phyloP scores from a whole-genome alignment of 257 asterid species.

The Nemophila menziesii region DNA sequence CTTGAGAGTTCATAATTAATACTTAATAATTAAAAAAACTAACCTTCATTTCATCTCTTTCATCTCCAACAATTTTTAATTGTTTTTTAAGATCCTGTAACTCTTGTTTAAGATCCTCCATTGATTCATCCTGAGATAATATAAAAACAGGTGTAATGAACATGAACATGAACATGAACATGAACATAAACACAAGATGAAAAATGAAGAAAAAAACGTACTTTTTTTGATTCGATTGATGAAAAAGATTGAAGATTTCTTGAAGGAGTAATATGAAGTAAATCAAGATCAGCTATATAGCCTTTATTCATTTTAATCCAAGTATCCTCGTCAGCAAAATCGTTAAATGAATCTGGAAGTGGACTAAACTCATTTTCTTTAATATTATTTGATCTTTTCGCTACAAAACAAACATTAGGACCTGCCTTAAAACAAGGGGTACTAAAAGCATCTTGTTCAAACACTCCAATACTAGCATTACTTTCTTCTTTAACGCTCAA shows the following conservation, averaged over 20 bases:
- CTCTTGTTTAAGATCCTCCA: conserved; percentile 50
- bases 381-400: conserved; percentile 45
- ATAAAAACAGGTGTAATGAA: background rate
- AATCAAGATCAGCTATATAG: conserved; percentile 73
- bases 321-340: conserved; percentile 79
- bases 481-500: conserved; percentile 37
- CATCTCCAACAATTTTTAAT: conserved; percentile 46
- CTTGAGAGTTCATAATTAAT: background rate
- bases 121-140: conserved; percentile 38
- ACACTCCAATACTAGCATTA: conserved; percentile 22
- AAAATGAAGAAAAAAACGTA: background rate
- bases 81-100: conserved; percentile 48
- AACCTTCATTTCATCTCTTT: conserved; percentile 80
- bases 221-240: conserved; percentile 32
- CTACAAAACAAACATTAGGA: conserved; percentile 75
- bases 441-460: conserved; percentile 51
- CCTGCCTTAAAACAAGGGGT: conserved; percentile 62
- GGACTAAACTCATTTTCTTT: conserved; percentile 66
- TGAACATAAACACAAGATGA: background rate
- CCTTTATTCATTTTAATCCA: conserved; percentile 96
- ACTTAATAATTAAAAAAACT: conserved; percentile 9
- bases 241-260: conserved; percentile 63
- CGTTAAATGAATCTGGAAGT: conserved; percentile 56
- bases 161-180: conserved; percentile 2
- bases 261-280: conserved; percentile 64